Conservation (phyloP, 768 basidiomycete species). For the Suillus bovinus region DNA sequence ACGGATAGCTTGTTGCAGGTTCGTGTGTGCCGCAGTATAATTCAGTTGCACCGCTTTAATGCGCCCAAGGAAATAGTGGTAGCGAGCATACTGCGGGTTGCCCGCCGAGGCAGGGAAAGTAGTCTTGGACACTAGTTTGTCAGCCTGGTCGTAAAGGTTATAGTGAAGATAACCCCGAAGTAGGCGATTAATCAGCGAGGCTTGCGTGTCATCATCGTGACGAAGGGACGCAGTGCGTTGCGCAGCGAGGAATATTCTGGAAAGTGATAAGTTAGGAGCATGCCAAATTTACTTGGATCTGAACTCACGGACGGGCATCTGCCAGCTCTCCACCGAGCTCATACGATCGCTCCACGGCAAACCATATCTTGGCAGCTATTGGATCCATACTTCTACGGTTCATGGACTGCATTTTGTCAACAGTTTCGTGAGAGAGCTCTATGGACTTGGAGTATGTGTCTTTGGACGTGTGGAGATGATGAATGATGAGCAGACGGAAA, state of each 20-base stretch:
- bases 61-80: constrained; percentile 92
- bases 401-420: constrained; percentile 76
- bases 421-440: constrained; percentile 68
- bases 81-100: constrained; percentile 62
- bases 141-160: constrained; percentile 92
- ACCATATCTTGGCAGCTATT: constrained; percentile 92
- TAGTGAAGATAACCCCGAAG: constrained; percentile 61
- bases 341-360: constrained; percentile 85
- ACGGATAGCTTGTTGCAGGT: constrained; percentile 91
- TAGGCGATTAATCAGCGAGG: constrained; percentile 91
- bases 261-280: constrained; percentile 17
- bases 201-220: constrained; percentile 88
- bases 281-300: constrained; percentile 13
- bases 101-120: constrained; percentile 87
- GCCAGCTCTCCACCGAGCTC: constrained; percentile 78
- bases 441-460: constrained; percentile 65
- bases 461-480: constrained; percentile 64
- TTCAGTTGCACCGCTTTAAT: constrained; percentile 93
- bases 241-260: constrained; percentile 77
- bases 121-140: constrained; percentile 93
- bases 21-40: constrained; percentile 88
- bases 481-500: constrained; percentile 80
- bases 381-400: constrained; percentile 41
- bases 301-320: constrained; percentile 76
- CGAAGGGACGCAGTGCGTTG: constrained; percentile 80